These are phyloP conservation scores for Seminavis robusta DNA, from an alignment of 108 stramenopile species.

Conservation along the genomic window DNA sequence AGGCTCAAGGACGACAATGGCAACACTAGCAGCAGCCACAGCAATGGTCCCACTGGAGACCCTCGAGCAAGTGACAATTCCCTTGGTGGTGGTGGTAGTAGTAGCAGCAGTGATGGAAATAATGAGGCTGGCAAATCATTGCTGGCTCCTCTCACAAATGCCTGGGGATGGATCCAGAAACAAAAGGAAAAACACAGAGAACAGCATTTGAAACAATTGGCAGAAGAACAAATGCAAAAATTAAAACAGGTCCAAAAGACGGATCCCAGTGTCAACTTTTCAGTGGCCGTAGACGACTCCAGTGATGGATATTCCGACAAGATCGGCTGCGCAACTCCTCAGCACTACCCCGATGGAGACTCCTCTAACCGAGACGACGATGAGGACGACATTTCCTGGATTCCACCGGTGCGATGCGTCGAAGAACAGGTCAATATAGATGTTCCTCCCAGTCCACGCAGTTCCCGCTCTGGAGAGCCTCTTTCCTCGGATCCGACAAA, in stretches of 20 bases:
- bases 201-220: conserved; percentile 33
- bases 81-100: no score
- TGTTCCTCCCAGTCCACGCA: no score
- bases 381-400: conserved; percentile 9
- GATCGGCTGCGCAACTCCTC: conserved; percentile 1
- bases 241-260: conserved; percentile 27
- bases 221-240: conserved; percentile 39
- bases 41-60: no score
- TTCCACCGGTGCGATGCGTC: conserved; percentile 15
- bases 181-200: conserved; percentile 28
- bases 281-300: conserved; percentile 5
- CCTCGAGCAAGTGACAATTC: no score
- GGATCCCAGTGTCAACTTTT: background rate
- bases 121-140: no score
- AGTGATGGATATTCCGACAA: conserved; percentile 29
- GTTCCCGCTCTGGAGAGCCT: no score
- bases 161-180: conserved; percentile 35
- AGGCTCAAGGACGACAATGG: no score
- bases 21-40: no score
- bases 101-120: no score
- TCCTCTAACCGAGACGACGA: background rate
- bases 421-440: background rate
- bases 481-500: no score
- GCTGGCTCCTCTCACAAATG: no score
- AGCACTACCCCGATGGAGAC: conserved; percentile 3